Base-by-base conservation (phyloP, 805 yeast genomes). In the Kodamaea lidongshanica region DNA sequence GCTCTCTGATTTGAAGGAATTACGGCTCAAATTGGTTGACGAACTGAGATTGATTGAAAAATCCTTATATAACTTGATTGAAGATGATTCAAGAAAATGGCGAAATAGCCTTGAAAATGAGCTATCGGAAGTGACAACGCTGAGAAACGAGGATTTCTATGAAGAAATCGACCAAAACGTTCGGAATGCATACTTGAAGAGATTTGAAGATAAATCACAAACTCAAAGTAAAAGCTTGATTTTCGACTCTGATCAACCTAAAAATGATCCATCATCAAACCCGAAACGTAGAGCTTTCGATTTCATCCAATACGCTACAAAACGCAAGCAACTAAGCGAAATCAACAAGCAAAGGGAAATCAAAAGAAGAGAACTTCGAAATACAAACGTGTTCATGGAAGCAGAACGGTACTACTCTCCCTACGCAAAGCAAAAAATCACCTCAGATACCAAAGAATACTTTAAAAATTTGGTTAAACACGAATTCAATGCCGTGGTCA, bases 31-130 rank as follows among this genome's bases (percentile, higher is more conserved):
- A 44, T 62, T 88, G 30, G 88, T 85, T 2, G 77, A 76, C 29
- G 96, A 89, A 51, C 83, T 94, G 17, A 65, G 83, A 33, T 60
- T 77, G 30, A 92, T 89, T 3, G 96, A 88, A 50, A 65, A 63
- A 30, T 94, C 96, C 0, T 54, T 89, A 28, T 74, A 80, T 37
- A 65, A 72, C 30, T 62, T 83, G 35, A 65, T 71, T 9, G 68
- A 60, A 23, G 61, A 57, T 16, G 60, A 58, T 50, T 58, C 54
- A 16, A 38, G 40, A 23, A 42, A 48, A 28, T 54, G 58, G 65
- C 43, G 37, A 14, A 30, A 33, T 28, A 44, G 38, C 8, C 46
- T 59, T 27, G 65, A 59, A 34, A 32, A 30, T 7, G 52, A 53
- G 16, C 32, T 59, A 12, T 35, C 29, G 15, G 40, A 32, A 15